Percentiles rank a stretch among this genome's conserved stretches.
Conservation (phyloP, 352 stramenopile species). For the Globisporangium takayamanum region DNA sequence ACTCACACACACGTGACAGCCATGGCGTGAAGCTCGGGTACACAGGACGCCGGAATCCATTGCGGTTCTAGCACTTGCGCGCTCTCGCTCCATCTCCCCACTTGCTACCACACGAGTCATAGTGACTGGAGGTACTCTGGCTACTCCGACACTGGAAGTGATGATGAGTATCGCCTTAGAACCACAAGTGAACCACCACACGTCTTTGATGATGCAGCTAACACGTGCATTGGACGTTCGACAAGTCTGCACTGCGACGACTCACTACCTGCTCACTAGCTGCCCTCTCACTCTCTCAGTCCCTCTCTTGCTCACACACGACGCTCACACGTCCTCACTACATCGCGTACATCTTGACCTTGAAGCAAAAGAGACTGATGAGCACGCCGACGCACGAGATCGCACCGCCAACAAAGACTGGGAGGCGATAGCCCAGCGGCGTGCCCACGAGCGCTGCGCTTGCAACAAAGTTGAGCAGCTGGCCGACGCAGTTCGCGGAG, state of each 20-base stretch:
- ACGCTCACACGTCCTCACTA: conserved; percentile 13
- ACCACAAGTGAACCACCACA: no score
- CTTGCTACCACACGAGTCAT: background rate
- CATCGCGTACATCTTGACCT: conserved; percentile 77
- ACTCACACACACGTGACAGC: conserved; percentile 2
- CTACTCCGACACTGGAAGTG: no score
- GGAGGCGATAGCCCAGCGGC: conserved; percentile 18
- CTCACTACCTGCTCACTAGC: background rate
- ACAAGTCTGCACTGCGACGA: no score
- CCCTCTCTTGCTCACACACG: background rate
- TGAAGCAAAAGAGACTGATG: conserved; percentile 49
- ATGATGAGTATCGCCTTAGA: no score
- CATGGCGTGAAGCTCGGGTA: conserved; percentile 16
- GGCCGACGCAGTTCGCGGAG: conserved; percentile 41
- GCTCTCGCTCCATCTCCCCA: background rate
- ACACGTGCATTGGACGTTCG: no score
- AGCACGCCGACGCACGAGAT: conserved; percentile 59
- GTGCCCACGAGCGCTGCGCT: conserved; percentile 29
- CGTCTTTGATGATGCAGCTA: no score
- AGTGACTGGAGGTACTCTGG: background rate
- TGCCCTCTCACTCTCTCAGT: background rate
- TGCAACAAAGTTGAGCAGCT: conserved; percentile 47
- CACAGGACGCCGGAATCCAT: conserved; percentile 9
- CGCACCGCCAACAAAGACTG: conserved; percentile 20
- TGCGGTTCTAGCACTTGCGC: conserved; percentile 3